Evolutionary conservation across 495 filamentous ascomycete species (phyloP), one percentile per base, ranked within the genome.

Genomic region (Podospora pseudocomata): DNA sequence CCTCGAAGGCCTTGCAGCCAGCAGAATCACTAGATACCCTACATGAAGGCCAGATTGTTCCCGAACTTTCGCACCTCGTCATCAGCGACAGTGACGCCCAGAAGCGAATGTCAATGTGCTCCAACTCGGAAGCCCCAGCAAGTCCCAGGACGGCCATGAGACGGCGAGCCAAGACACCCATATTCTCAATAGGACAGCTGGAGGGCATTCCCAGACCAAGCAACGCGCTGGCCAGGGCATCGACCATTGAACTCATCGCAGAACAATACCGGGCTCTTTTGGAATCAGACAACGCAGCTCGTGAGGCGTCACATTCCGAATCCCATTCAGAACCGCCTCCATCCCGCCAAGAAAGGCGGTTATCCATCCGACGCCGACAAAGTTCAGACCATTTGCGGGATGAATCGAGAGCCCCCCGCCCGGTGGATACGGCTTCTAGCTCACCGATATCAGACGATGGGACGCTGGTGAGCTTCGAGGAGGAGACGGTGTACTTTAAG

Each of bases 91-190:
- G 67, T 53, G 74, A 79, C 65, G 67, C 64, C 16, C 71, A 71
- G 44, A 49, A 69, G 16, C 73, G 34, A 9, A 59, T 68, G n/a
- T 62, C 74, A 11, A 63, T 49, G 15, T 13, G n/a, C 18, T 58
- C 74, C 32, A 71, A 68, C 39, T 69, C 70, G 15, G 27, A 72
- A 44, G 56, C 61, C 2, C 60, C 66, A 5, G 28, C 28, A 2
- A 44, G 60, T 7, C 39, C 71, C 0, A 34, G 66, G 2, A 72
- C 73, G 15, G 69, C 65, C 20, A 74, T 73, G 53, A 73, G 75
- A 55, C 76, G 79, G 20, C 78, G 78, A 34, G 80, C 81, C n/a
- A 83, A 82, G 66, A 84, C 79, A 5, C 79, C 82, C 34, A 78
- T 82, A 16, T 76, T 75, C 32, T 75, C 76, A 27, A 78, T 82